These are phyloP conservation scores for Gracilaria caudata DNA, from an alignment of 23 red algal genomes.

Conservation along the genomic window DNA sequence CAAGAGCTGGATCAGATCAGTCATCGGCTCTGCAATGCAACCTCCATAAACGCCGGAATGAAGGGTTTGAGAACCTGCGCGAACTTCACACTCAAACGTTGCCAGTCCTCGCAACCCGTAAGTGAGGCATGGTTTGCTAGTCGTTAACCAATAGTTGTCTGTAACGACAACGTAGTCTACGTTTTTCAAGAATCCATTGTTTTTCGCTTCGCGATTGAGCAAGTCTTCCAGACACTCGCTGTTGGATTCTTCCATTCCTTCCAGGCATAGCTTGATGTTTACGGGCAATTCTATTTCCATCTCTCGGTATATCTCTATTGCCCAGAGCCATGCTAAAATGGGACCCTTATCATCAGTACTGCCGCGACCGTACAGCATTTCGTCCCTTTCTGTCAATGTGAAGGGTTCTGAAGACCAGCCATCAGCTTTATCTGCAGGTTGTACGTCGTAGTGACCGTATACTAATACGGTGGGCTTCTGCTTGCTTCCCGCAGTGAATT, in stretches of 20 bases:
- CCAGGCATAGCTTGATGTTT: slow-evolving; percentile 80
- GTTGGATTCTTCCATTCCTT: slow-evolving; percentile 83
- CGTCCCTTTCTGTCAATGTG: slow-evolving; percentile 60
- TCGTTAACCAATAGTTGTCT: slow-evolving; percentile 72
- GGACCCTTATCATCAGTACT: slow-evolving; percentile 82
- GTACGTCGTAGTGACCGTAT: slow-evolving; percentile 93
- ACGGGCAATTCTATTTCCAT: slow-evolving; percentile 73
- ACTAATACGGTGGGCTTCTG: slow-evolving; percentile 76
- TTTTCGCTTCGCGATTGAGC: slow-evolving; percentile 47
- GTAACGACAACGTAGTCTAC: slow-evolving; percentile 76
- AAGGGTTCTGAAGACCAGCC: slow-evolving; percentile 78
- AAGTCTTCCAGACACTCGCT: slow-evolving; percentile 76
- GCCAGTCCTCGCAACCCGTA: slow-evolving; percentile 75
- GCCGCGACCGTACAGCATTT: slow-evolving; percentile 75
- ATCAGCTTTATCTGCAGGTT: slow-evolving; percentile 74
- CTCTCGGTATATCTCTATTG: slow-evolving; percentile 66
- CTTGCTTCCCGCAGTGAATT: slow-evolving; percentile 4
- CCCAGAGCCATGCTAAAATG: slow-evolving; percentile 77
- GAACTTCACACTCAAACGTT: slow-evolving; percentile 70
- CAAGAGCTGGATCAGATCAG: slow-evolving; percentile 78
- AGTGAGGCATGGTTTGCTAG: slow-evolving; percentile 69
- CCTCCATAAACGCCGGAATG: slow-evolving; percentile 81
- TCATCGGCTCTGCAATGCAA: slow-evolving; percentile 79
- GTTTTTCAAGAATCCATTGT: slow-evolving; percentile 49
- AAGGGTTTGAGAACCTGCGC: slow-evolving; percentile 51